These are phyloP conservation scores for Lagenaria siceraria DNA, from an alignment of 306 rosid species.

Conservation along the genomic window DNA sequence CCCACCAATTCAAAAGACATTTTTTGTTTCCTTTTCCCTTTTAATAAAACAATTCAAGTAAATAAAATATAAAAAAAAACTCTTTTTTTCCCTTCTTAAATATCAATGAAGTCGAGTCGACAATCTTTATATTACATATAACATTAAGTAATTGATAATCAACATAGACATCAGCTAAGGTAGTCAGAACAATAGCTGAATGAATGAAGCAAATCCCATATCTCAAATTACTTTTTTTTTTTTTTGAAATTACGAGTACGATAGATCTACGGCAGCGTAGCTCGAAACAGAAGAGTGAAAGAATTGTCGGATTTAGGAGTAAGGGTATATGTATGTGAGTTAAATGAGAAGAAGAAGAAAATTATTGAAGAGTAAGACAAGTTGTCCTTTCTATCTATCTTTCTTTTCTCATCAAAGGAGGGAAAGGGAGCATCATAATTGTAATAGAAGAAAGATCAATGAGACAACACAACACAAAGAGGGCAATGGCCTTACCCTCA, in stretches of 20 bases:
- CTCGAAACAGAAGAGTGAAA: background rate
- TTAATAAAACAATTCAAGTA: background rate
- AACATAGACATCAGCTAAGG: background rate
- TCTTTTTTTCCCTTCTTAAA: too few relatives aligned
- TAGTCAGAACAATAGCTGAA: background rate
- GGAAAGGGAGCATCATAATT: background rate
- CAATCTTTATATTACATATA: background rate
- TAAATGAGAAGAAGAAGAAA: background rate
- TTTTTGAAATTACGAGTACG: background rate
- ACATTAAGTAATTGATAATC: background rate
- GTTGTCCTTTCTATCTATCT: background rate
- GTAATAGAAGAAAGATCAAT: constrained; percentile 2
- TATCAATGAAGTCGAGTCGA: background rate
- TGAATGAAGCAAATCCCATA: background rate
- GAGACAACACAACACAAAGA: constrained; percentile 1
- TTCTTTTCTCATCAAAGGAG: background rate
- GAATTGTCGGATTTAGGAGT: background rate
- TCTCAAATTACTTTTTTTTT: background rate
- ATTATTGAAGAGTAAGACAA: constrained; percentile 4
- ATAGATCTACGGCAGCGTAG: background rate
- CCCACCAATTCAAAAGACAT: background rate
- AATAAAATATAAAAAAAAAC: too few relatives aligned
- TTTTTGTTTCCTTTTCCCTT: too few relatives aligned
- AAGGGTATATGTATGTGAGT: background rate
- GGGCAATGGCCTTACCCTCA: constrained; percentile 1